Evolutionary conservation across 2,329 filamentous ascomycete species (phyloP).

Genomic region (Neopestalotiopsis sp.): DNA sequence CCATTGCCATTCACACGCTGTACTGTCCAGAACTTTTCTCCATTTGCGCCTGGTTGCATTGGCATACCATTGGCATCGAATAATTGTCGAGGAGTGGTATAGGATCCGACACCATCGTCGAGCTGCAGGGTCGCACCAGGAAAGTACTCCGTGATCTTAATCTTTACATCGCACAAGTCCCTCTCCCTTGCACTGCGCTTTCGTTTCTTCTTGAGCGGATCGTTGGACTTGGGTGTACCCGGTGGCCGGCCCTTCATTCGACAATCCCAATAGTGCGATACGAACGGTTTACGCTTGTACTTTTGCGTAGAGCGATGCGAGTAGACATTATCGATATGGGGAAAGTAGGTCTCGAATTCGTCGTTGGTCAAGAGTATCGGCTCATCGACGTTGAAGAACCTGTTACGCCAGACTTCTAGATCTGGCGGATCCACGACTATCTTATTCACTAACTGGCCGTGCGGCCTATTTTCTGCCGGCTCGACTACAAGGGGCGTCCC

Average conservation of each 20-base stretch:
- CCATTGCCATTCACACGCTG: constrained; percentile 80
- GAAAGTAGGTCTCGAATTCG: constrained; percentile 82
- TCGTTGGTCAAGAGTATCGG: constrained; percentile 75
- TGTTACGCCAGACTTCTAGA: constrained; percentile 71
- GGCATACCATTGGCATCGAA: constrained; percentile 26
- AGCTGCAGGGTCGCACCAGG: constrained; percentile 52
- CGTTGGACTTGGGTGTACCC: constrained; percentile 78
- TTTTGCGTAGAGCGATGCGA: constrained; percentile 81
- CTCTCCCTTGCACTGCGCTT: constrained; percentile 76
- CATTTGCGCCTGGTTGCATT: constrained; percentile 46
- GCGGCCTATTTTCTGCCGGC: constrained; percentile 45
- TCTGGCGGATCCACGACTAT: constrained; percentile 70
- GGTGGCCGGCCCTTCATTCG: constrained; percentile 79
- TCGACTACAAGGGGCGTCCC: constrained; percentile 32
- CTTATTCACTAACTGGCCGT: constrained; percentile 59
- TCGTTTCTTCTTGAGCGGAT: constrained; percentile 82
- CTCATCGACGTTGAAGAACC: constrained; percentile 76
- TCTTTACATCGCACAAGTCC: constrained; percentile 85
- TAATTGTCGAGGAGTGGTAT: constrained; percentile 29
- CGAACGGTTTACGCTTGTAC: constrained; percentile 82
- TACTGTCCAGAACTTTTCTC: constrained; percentile 72
- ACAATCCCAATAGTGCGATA: constrained; percentile 86
- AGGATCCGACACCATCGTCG: constrained; percentile 30
- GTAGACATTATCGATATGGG: constrained; percentile 84
- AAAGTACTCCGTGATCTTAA: constrained; percentile 83